Evolutionary conservation across 208 protist genomes (phyloP), one percentile per base, ranked within the genome.

Genomic region (Naegleria lovaniensis): DNA sequence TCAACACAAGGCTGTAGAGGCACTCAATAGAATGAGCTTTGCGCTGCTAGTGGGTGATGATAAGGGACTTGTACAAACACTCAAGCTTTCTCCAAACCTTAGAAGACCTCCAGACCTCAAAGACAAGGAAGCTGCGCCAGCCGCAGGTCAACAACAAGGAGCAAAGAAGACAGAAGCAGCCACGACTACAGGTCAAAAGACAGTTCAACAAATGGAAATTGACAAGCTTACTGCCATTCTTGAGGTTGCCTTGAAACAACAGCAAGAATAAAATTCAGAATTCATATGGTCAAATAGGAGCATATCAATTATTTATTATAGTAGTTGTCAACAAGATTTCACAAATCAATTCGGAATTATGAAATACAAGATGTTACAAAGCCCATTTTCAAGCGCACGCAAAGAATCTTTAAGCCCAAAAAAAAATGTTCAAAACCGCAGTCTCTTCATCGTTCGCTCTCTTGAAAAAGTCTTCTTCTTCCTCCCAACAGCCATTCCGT

Each of bases 1-100:
- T 79, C 67, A 79, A 79, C 67, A 79, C 5, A 79, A 36, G n/a
- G 67, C 67, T 15, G 16, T 79, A 13, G 67, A 79, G n/a, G 67
- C 67, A 36, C n/a, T 79, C 5, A 19, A 79, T 9, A 79, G 36
- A 33, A 79, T 79, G 13, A 94, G 98, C 84, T 97, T 97, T n/a
- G 95, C 99, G 76, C 85, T 99, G 39, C 84, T 98, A 15, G 97
- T 99, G 13, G 98, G 98, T 58, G 98, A 99, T 93, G 98, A 98
- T 83, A 95, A 96, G 38, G 98, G 98, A 43, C 95, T 94, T 0
- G 97, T 99, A 55, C 92, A 97, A 79, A 96, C 96, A 4, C 92
- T 99, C 83, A 99, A 99, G 93, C 94, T 99, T 2, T 98, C 96
- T 11, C 98, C 98, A 2, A 99, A 99, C 92, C 92, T 99, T 83